Percentiles rank a stretch among this genome's conserved stretches.
Conservation (phyloP, 2,329 filamentous ascomycete species). For the Penicillium psychrosexuale region DNA sequence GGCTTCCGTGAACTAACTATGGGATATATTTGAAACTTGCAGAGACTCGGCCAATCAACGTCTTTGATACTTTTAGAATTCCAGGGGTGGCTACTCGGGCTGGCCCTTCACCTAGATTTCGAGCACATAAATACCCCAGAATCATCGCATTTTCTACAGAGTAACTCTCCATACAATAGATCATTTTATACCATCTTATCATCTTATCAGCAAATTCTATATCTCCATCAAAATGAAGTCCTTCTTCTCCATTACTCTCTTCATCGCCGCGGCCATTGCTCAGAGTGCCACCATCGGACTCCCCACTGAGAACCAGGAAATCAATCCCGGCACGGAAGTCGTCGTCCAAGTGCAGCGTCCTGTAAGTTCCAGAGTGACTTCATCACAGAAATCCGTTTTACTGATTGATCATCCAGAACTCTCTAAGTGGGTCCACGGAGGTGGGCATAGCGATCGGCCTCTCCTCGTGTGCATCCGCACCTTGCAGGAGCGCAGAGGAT, state of each 20-base stretch:
- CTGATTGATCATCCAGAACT: constrained; percentile 18
- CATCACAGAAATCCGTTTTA: neutral
- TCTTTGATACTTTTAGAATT: neutral
- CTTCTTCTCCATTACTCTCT: constrained; percentile 16
- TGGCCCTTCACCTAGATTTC: neutral
- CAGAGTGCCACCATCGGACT: constrained; percentile 28
- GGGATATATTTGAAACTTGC: neutral
- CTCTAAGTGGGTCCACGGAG: constrained; percentile 26
- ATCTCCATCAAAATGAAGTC: constrained; percentile 23
- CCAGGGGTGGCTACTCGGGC: neutral
- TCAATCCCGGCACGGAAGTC: constrained; percentile 22
- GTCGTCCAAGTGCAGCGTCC: constrained; percentile 31
- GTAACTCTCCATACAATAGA: neutral
- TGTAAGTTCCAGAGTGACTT: constrained; percentile 15
- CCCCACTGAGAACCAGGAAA: constrained; percentile 16
- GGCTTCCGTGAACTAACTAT: neutral
- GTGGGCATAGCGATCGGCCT: constrained; percentile 32
- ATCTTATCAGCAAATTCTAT: neutral
- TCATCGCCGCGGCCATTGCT: constrained; percentile 25
- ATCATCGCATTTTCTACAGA: neutral
- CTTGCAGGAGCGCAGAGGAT: constrained; percentile 20
- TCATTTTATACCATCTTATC: neutral
- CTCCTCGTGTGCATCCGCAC: constrained; percentile 19
- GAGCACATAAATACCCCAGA: constrained; percentile 1
- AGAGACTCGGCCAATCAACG: neutral